These are phyloP conservation scores for Hypoxylon fragiforme DNA, from an alignment of 495 filamentous ascomycete species.

Conservation along the genomic window DNA sequence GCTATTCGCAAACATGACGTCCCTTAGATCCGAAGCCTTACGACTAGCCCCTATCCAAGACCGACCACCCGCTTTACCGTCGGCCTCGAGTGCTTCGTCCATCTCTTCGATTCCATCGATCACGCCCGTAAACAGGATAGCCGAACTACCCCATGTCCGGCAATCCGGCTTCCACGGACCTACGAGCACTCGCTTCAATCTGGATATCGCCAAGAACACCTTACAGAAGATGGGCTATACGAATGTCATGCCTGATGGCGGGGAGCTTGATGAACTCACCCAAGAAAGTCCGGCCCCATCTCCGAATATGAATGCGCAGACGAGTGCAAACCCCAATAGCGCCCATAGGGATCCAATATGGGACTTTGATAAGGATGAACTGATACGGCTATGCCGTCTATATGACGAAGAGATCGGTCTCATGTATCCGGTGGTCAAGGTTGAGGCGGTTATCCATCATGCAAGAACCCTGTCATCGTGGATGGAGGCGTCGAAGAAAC, in stretches of 20 bases:
- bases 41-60: constrained; percentile 49
- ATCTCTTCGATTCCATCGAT: constrained; percentile 39
- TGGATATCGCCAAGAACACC: constrained; percentile 85
- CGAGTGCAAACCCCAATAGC: constrained; percentile 50
- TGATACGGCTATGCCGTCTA: constrained; percentile 68
- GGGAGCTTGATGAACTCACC: constrained; percentile 60
- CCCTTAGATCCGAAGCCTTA: constrained; percentile 57
- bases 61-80: constrained; percentile 38
- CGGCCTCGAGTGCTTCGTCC: constrained; percentile 42
- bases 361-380: constrained; percentile 70
- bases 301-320: constrained; percentile 42
- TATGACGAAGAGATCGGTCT: constrained; percentile 84
- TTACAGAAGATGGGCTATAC: constrained; percentile 88
- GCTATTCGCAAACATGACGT: constrained; percentile 69
- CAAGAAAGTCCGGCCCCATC: constrained; percentile 57
- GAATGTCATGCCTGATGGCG: constrained; percentile 55
- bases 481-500: constrained; percentile 56
- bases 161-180: constrained; percentile 80
- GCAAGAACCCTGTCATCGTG: constrained; percentile 68
- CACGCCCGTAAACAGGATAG: constrained; percentile 31
- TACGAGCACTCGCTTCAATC: constrained; percentile 81
- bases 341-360: constrained; percentile 67
- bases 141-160: constrained; percentile 35
- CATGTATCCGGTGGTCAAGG: constrained; percentile 82
- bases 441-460: constrained; percentile 66